phyloP scores from a whole-genome alignment of 2,329 filamentous ascomycete species.

The Stagonosporopsis rhizophila region DNA sequence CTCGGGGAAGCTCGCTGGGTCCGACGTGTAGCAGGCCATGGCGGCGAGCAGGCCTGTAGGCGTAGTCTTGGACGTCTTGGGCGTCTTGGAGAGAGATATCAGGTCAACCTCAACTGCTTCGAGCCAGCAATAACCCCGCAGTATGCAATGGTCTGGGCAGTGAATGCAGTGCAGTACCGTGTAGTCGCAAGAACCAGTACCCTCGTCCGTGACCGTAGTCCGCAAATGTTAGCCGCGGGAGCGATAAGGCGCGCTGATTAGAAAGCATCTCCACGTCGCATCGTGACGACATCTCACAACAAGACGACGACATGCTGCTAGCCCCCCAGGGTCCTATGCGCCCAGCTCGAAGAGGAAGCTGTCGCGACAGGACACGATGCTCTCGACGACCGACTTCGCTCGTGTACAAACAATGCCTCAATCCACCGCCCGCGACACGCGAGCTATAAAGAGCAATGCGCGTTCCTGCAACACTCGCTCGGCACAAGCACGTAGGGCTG shows the following conservation, averaged over 20 bases:
- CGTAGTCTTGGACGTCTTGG: too few relatives aligned
- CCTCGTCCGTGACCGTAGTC: constrained; percentile 9
- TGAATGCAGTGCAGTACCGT: neutral
- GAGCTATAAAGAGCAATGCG: too few relatives aligned
- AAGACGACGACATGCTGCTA: constrained; percentile 20
- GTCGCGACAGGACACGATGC: neutral
- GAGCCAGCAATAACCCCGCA: too few relatives aligned
- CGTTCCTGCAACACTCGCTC: neutral
- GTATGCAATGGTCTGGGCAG: neutral
- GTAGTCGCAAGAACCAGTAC: too few relatives aligned
- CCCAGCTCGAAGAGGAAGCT: constrained; percentile 7
- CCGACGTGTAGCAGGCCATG: constrained; percentile 36
- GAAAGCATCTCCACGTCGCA: constrained; percentile 21
- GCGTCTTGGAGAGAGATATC: too few relatives aligned
- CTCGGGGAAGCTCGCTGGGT: constrained; percentile 46
- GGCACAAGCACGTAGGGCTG: constrained; percentile 8
- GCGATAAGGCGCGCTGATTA: constrained; percentile 37
- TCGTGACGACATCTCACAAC: constrained; percentile 29
- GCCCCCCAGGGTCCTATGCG: constrained; percentile 14
- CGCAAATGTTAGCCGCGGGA: constrained; percentile 11
- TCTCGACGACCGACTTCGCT: too few relatives aligned
- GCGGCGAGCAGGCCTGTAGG: neutral
- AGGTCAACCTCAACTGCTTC: too few relatives aligned
- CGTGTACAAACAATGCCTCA: too few relatives aligned
- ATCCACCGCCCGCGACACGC: too few relatives aligned